These are phyloP conservation scores for Flaveria sonorensis DNA, from an alignment of 129 eudicot species.

Conservation along the genomic window DNA sequence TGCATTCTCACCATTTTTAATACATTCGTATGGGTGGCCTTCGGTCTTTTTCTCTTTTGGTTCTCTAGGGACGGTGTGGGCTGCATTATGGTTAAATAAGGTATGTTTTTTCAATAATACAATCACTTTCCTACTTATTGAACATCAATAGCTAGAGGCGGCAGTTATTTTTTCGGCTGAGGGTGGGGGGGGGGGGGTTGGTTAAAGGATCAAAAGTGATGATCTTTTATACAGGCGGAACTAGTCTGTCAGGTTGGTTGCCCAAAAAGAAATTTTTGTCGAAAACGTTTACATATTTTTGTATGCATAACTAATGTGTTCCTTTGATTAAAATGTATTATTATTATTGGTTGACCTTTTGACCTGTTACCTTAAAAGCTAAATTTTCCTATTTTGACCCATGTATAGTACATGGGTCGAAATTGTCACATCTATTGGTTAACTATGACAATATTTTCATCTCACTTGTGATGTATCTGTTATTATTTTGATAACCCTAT, in stretches of 20 bases:
- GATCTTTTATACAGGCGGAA: too few relatives aligned
- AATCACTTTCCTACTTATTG: constrained; percentile 13
- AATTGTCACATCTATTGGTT: not conserved
- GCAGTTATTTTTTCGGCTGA: too few relatives aligned
- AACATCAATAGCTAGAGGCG: not conserved
- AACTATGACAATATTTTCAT: not conserved
- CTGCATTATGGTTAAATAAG: constrained; percentile 73
- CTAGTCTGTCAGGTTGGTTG: too few relatives aligned
- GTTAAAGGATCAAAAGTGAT: too few relatives aligned
- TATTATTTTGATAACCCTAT: not conserved
- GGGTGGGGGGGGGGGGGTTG: too few relatives aligned
- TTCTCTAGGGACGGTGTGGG: constrained; percentile 84
- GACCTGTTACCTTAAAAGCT: not conserved
- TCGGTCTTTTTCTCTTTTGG: constrained; percentile 91
- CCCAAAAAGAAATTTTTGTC: too few relatives aligned
- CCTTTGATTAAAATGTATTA: too few relatives aligned
- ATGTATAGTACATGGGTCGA: not conserved
- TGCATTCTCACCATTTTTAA: constrained; percentile 79
- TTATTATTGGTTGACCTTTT: too few relatives aligned
- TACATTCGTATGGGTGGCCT: constrained; percentile 81
- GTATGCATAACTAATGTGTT: too few relatives aligned
- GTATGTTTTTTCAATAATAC: constrained; percentile 29
- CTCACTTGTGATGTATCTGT: not conserved
- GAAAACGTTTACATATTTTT: too few relatives aligned
- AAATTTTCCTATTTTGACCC: not conserved